phyloP scores from a whole-genome alignment of 805 yeast species.

The Candida verbasci region DNA sequence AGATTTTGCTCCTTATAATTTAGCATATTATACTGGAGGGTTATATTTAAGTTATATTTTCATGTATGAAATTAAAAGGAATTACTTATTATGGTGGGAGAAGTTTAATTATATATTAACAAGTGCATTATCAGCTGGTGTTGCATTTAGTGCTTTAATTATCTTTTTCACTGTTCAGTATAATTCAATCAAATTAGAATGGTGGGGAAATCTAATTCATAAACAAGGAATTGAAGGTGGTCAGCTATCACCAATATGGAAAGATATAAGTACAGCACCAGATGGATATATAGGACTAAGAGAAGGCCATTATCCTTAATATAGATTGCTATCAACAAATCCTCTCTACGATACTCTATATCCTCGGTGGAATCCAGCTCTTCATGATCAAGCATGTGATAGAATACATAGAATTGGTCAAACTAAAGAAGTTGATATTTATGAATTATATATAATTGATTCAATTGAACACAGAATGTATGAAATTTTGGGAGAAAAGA shows the following conservation, averaged over 20 bases:
- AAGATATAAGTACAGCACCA: slow-evolving; percentile 24
- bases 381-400: slow-evolving; percentile 80
- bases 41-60: slow-evolving; percentile 54
- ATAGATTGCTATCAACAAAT: too few relatives aligned
- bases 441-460: slow-evolving; percentile 68
- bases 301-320: slow-evolving; percentile 24
- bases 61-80: slow-evolving; percentile 49
- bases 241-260: slow-evolving; percentile 20
- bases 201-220: slow-evolving; percentile 61
- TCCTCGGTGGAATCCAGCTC: slow-evolving; percentile 80
- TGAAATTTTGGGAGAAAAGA: slow-evolving; percentile 71
- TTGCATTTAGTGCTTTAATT: slow-evolving; percentile 56
- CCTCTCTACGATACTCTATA: too few relatives aligned
- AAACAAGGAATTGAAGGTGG: slow-evolving; percentile 35
- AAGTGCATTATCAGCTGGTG: slow-evolving; percentile 58
- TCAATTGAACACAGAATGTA: slow-evolving; percentile 84
- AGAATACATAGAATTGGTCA: slow-evolving; percentile 90
- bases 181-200: slow-evolving; percentile 37
- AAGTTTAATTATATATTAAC: slow-evolving; percentile 64
- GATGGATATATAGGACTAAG: slow-evolving; percentile 30
- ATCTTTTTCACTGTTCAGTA: slow-evolving; percentile 53
- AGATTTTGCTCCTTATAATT: slow-evolving; percentile 47
- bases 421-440: slow-evolving; percentile 57
- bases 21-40: slow-evolving; percentile 55
- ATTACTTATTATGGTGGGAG: slow-evolving; percentile 60